Evolutionary conservation across 305 asterid species (phyloP).

Genomic region (Solanum hybrid): DNA sequence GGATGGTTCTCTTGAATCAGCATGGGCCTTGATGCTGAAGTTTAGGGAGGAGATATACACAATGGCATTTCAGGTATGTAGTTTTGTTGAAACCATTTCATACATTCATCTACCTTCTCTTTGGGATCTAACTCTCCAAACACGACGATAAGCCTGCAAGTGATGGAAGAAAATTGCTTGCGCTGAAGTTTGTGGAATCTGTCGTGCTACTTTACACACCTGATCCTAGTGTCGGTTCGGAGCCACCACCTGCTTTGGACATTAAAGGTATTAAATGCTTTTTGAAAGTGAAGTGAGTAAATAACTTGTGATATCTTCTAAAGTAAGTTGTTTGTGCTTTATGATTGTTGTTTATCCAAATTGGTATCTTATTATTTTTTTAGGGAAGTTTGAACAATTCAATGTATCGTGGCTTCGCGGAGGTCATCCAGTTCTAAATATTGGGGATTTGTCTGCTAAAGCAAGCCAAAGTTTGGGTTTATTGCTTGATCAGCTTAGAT

Average conservation of each 20-base stretch:
- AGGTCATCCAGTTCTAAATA: constrained; percentile 81
- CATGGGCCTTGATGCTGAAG: constrained; percentile 66
- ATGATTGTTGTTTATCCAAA: constrained; percentile 1
- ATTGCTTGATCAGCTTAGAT: constrained; percentile 87
- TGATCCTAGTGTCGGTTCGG: constrained; percentile 72
- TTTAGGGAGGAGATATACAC: constrained; percentile 79
- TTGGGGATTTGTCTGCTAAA: constrained; percentile 82
- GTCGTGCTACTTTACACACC: constrained; percentile 87
- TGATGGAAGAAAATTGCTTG: constrained; percentile 88
- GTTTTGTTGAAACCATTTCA: constrained; percentile 6
- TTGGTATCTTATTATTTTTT: constrained; percentile 7
- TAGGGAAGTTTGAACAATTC: constrained; percentile 61
- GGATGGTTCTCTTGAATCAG: constrained; percentile 51
- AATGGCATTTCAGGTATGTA: constrained; percentile 75
- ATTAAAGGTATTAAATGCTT: constrained; percentile 44
- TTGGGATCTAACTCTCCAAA: constrained; percentile 5
- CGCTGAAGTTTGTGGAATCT: constrained; percentile 82
- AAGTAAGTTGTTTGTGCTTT: background rate
- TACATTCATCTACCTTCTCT: constrained; percentile 15
- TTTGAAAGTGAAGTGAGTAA: background rate
- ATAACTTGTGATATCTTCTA: constrained; percentile 1
- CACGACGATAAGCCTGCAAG: constrained; percentile 47
- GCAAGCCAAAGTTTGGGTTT: constrained; percentile 75
- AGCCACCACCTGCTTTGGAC: constrained; percentile 63
- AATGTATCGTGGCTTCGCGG: constrained; percentile 94